Base-by-base conservation (phyloP, 768 basidiomycete species). In the Agaricus blazei region DNA sequence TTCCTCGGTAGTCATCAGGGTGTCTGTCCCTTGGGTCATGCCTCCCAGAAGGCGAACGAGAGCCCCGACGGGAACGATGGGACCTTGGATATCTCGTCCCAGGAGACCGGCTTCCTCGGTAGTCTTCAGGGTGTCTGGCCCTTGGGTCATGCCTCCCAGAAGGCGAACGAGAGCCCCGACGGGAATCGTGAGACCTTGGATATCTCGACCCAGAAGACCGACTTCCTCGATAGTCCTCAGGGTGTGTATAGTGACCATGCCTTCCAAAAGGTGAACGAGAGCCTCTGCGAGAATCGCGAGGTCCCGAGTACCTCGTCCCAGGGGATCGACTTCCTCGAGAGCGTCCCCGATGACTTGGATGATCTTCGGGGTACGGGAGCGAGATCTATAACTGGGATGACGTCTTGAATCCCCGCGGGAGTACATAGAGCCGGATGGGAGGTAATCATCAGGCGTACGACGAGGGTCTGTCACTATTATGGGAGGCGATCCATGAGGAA, bases 111-210 rank as follows among this genome's bases (percentile, higher is more conserved):
- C 19, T 19, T 19, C 19, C 19, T 19, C 19, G 19, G 19, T 19
- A 19, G 19, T 19, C 19, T 19, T 19, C 19, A 19, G 19, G 19
- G 19, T 19, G 19, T 19, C 19, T 19, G 19, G 19, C 19, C 15
- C 46, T 54, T 43, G 23, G 56, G 55, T 29, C 46, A 19, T 29
- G 46, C 23, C 31, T 29, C 6, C 28, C 28, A 15, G 46, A 31
- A 38, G 63, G 63, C 1, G 67, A 63, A 2, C 58, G 62, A 31
- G 63, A 59, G 9, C 55, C 58, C 26, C 56, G 59, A 36, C 60
- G 63, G 2, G 31, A 26, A 8, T 27, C 38, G 14, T n/a, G 12
- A 15, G 12, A 41, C n/a, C 40, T 41, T 8, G 40, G 29, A 31
- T 28, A 28, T 7, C 34, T 34, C 19, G 19, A 19, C 19, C 19